Evolutionary conservation across 495 filamentous ascomycete genomes (phyloP), one percentile per base, ranked within the genome.

Genomic region (Tricharina praecox): DNA sequence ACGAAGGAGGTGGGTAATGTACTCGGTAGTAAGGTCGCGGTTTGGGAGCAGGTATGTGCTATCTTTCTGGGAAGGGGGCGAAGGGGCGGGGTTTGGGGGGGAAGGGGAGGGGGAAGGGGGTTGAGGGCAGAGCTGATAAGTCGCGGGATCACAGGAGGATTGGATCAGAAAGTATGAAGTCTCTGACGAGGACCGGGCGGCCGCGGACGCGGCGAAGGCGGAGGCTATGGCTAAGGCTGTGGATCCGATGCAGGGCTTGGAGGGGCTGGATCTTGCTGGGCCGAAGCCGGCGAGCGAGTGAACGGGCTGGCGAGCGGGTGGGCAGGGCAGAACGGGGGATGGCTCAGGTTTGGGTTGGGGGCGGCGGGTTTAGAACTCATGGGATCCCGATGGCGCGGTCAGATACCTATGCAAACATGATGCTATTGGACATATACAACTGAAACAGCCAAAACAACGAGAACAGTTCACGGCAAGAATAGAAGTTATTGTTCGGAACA

Each of bases 241-340:
- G 52, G 88, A 96, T 66, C 85, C 90, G 5, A 96, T 95, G 90
- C 82, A 93, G 64, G 86, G 87, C 18, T 70, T 96, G 7, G 86
- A 95, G 62, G 83, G 85, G 33, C 69, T 93, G 42, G 90, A 94
- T 64, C 82, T 93, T 56, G 90, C 90, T 39, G 90, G 90, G 24
- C 90, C 90, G 15, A 85, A 84, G 60, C 81, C 76, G 25, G 79
- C 77, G 59, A 86, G 66, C 78, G 50, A 49, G 19, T 48, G 43
- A 49, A 30, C 11, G 34, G 28, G 28, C 13, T 13, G 28, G n/a
- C n/a, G n/a, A n/a, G n/a, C n/a, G n/a, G n/a, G n/a, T n/a, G n/a
- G n/a, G n/a, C n/a, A n/a, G n/a, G n/a, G n/a, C n/a, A n/a, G n/a
- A n/a, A n/a, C n/a, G n/a, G n/a, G n/a, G n/a, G n/a, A n/a, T n/a